Percentiles rank a stretch among this genome's conserved stretches.
phyloP scores from a whole-genome alignment of 768 basidiomycete genomes.

The Butyriboletus loyo region DNA sequence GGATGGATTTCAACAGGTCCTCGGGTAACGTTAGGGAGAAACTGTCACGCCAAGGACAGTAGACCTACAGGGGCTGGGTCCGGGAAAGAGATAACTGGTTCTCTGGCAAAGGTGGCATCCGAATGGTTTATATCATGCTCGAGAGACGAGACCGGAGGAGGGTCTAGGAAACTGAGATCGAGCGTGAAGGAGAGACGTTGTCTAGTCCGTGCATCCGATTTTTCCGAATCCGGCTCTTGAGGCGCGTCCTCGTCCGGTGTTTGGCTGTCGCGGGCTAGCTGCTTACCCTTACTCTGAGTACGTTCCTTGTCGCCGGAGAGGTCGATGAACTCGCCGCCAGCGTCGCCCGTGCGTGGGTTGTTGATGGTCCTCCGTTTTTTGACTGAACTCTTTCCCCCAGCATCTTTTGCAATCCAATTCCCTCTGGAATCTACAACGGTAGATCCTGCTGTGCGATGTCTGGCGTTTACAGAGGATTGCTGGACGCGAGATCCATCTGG shows the following conservation, averaged over 20 bases:
- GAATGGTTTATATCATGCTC: conserved; percentile 4
- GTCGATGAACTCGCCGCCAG: conserved; percentile 24
- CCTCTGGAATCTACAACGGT: conserved; percentile 47
- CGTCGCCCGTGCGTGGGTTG: conserved; percentile 19
- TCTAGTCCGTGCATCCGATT: conserved; percentile 26
- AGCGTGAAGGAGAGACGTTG: conserved; percentile 46
- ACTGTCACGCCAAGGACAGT: neutral
- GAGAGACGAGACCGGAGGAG: conserved; percentile 18
- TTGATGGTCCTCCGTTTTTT: conserved; percentile 32
- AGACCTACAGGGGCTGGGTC: conserved; percentile 52
- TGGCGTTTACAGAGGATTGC: conserved; percentile 37
- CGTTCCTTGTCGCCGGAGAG: conserved; percentile 20
- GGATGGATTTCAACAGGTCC: conserved; percentile 53
- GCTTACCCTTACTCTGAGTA: conserved; percentile 24
- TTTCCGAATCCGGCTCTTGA: conserved; percentile 14
- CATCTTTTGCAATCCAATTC: conserved; percentile 68
- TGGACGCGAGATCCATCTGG: conserved; percentile 61
- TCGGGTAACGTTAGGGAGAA: conserved; percentile 28
- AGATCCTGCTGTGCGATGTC: conserved; percentile 33
- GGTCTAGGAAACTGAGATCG: conserved; percentile 55
- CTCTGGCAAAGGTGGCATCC: conserved; percentile 2
- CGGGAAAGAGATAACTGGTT: conserved; percentile 18
- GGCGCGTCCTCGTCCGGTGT: conserved; percentile 2
- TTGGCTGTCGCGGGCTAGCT: conserved; percentile 17
- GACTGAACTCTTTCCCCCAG: conserved; percentile 49